Evolutionary conservation across 306 rosid genomes (phyloP).

Genomic region (Carpinus fangiana): DNA sequence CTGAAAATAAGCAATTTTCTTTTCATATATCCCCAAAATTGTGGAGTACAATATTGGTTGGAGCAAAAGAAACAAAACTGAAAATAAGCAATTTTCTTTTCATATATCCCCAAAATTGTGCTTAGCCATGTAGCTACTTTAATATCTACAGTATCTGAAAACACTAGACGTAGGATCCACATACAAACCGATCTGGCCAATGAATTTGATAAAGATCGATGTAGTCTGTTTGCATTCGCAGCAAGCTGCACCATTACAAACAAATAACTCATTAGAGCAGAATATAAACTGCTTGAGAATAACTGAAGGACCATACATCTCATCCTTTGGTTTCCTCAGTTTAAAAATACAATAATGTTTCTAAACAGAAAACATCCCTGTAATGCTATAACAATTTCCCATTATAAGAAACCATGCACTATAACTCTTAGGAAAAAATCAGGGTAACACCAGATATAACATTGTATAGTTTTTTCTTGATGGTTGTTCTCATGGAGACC

Average conservation of each 20-base stretch:
- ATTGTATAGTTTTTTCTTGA: background rate
- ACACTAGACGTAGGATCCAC: slow-evolving; percentile 26
- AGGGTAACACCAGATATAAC: background rate
- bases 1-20: background rate
- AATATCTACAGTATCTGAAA: slow-evolving; percentile 15
- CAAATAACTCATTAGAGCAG: slow-evolving; percentile 22
- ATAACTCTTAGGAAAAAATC: background rate
- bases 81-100: background rate
- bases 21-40: background rate
- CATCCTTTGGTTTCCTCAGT: background rate
- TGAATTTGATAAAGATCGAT: slow-evolving; percentile 93
- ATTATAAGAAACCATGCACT: background rate
- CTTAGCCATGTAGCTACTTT: background rate
- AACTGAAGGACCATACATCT: background rate
- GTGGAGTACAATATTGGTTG: background rate
- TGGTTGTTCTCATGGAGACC: background rate
- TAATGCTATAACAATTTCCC: background rate
- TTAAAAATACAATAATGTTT: background rate
- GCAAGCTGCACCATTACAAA: slow-evolving; percentile 60
- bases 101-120: background rate
- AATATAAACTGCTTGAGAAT: background rate
- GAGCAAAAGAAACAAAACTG: background rate
- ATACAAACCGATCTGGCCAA: slow-evolving; percentile 99
- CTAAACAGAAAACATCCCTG: background rate
- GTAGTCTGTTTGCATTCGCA: slow-evolving; percentile 70